Evolutionary conservation across 73 alveolate species (phyloP).

Genomic region (Paramecium octaurelia): DNA sequence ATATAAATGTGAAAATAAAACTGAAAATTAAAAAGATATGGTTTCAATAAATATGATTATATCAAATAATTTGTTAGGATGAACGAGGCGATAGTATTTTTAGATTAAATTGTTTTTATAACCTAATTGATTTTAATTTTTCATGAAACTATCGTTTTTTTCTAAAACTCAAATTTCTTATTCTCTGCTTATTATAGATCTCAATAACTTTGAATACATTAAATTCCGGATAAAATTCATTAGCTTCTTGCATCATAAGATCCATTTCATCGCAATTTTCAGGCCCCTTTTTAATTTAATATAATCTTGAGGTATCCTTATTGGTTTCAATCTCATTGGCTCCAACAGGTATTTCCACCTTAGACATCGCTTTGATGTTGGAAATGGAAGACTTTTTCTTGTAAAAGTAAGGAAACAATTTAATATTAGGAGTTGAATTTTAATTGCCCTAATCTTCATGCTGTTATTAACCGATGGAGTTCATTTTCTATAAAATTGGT

Average conservation of each 20-base stretch:
- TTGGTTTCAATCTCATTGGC: not conserved
- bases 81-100: not conserved
- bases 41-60: not conserved
- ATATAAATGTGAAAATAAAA: too few relatives aligned
- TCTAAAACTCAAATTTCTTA: not conserved
- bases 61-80: not conserved
- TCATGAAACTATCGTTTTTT: not conserved
- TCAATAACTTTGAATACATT: not conserved
- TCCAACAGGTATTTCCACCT: not conserved
- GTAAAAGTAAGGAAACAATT: not conserved
- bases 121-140: not conserved
- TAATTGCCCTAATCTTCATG: not conserved
- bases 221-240: not conserved
- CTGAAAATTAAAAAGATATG: not conserved
- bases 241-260: not conserved
- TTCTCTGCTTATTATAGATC: not conserved
- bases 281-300: not conserved
- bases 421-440: not conserved
- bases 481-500: not conserved
- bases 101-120: not conserved
- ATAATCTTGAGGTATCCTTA: not conserved
- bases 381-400: not conserved
- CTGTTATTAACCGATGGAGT: not conserved
- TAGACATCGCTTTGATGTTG: not conserved
- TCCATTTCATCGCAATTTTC: not conserved